A percentile compares a stretch with the other conserved stretches of the same genome.
Conservation (phyloP, 768 basidiomycete species). For the Xanthoconium purpureum region DNA sequence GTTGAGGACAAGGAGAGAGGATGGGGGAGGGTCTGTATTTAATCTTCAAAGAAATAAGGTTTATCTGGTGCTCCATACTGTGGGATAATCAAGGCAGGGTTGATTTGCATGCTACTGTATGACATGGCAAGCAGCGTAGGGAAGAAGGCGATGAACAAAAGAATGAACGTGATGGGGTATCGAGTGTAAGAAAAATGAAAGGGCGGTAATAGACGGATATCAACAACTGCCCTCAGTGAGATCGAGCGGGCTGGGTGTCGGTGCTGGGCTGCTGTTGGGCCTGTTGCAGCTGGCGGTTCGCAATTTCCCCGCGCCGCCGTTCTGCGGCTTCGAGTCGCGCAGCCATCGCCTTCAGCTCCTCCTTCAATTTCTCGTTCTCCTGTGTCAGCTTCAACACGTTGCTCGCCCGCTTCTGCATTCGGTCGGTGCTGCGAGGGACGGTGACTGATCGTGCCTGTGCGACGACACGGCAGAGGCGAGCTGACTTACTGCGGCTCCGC, state of each 20-base stretch:
- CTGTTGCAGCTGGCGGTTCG: conserved; percentile 35
- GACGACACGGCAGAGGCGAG: conserved; percentile 20
- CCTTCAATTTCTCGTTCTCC: conserved; percentile 78
- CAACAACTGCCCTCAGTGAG: conserved; percentile 23
- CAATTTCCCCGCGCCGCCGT: conserved; percentile 48
- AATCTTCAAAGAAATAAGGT: conserved; percentile 13
- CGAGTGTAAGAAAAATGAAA: conserved; percentile 21
- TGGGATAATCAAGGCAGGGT: conserved; percentile 5
- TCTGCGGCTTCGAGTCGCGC: conserved; percentile 75
- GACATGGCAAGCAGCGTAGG: conserved; percentile 5
- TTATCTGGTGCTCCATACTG: conserved; percentile 7
- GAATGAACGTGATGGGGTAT: conserved; percentile 28
- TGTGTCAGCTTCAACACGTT: conserved; percentile 73
- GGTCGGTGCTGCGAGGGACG: conserved; percentile 29
- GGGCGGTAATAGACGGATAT: conserved; percentile 28
- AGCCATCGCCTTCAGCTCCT: conserved; percentile 70
- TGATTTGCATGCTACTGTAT: background rate
- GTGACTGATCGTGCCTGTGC: conserved; percentile 32
- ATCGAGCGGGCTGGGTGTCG: conserved; percentile 14
- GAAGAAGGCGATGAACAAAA: conserved; percentile 12
- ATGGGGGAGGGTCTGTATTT: conserved; percentile 10
- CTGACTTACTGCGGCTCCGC: conserved; percentile 47
- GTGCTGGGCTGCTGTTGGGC: conserved; percentile 8
- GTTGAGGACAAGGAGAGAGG: conserved; percentile 1
- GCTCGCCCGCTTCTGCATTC: conserved; percentile 66